phyloP scores from a whole-genome alignment of 805 yeast genomes.

The Metschnikowia baotianmanensis region DNA sequence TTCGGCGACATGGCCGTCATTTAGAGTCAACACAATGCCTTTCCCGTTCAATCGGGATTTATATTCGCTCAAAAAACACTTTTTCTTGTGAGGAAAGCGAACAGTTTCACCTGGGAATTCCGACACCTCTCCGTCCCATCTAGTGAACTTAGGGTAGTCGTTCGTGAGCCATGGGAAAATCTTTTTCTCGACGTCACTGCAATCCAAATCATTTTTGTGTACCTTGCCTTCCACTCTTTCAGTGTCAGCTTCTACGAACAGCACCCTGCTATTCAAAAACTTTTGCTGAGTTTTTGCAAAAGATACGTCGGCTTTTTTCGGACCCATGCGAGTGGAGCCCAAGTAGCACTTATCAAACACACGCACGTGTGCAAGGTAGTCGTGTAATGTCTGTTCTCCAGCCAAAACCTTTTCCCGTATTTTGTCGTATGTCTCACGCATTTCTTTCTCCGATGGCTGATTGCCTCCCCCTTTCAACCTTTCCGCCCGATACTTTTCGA shows the following conservation, averaged over 20 bases:
- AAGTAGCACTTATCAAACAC: constrained; percentile 49
- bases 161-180: constrained; percentile 18
- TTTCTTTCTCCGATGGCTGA: constrained; percentile 6
- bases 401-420: constrained; percentile 23
- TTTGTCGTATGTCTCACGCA: constrained; percentile 20
- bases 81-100: neutral
- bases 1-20: constrained; percentile 29
- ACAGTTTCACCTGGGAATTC: constrained; percentile 12
- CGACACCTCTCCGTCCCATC: constrained; percentile 13
- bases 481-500: constrained; percentile 25
- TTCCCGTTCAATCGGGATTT: constrained; percentile 28
- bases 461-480: constrained; percentile 21
- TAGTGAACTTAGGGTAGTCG: constrained; percentile 15
- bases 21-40: constrained; percentile 41
- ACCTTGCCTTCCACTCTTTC: constrained; percentile 3
- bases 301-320: constrained; percentile 1
- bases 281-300: constrained; percentile 14
- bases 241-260: constrained; percentile 5
- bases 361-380: constrained; percentile 44
- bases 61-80: constrained; percentile 25
- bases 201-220: constrained; percentile 3
- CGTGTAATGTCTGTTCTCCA: constrained; percentile 39
- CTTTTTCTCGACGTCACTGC: constrained; percentile 12
- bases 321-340: constrained; percentile 1
- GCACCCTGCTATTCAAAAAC: constrained; percentile 11